Evolutionary conservation across 1,284 basidiomycete genomes (phyloP).

Genomic region (Marasmius fiardii): DNA sequence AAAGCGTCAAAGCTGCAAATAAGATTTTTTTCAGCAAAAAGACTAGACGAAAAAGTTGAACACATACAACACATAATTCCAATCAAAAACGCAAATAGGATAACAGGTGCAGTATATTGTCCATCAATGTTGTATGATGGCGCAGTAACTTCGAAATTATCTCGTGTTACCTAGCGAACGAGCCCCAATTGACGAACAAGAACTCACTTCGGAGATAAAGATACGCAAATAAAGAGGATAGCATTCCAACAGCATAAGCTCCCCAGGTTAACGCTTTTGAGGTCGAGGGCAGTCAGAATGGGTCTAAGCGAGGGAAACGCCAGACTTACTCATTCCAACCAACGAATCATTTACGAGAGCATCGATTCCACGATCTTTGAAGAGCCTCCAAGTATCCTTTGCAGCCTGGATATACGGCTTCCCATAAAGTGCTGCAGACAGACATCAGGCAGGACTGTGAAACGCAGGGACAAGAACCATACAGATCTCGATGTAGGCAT

Average conservation of each 20-base stretch:
- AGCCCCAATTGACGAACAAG: not conserved
- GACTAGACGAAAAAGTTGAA: conserved; percentile 1
- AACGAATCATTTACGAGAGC: conserved; percentile 85
- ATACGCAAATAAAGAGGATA: conserved; percentile 79
- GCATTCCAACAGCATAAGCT: conserved; percentile 73
- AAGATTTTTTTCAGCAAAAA: conserved; percentile 11
- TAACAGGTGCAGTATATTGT: conserved; percentile 73
- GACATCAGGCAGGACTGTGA: not conserved
- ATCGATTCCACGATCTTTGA: conserved; percentile 83
- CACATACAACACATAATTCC: conserved; percentile 68
- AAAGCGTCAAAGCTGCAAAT: conserved; percentile 55
- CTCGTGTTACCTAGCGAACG: not conserved
- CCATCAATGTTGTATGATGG: conserved; percentile 72
- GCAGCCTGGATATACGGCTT: conserved; percentile 86
- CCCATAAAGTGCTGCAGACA: conserved; percentile 69
- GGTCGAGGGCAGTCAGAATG: conserved; percentile 1
- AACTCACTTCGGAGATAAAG: conserved; percentile 73
- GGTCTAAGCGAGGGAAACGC: not conserved
- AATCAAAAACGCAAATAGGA: conserved; percentile 81
- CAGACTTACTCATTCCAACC: conserved; percentile 68
- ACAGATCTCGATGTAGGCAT: conserved; percentile 84
- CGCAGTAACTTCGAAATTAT: conserved; percentile 47
- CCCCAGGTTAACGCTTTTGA: conserved; percentile 65
- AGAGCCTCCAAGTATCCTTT: conserved; percentile 86
- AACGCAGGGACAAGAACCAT: conserved; percentile 12